Conservation (phyloP, 1,284 basidiomycete genomes). For the Thelephora terrestris region DNA sequence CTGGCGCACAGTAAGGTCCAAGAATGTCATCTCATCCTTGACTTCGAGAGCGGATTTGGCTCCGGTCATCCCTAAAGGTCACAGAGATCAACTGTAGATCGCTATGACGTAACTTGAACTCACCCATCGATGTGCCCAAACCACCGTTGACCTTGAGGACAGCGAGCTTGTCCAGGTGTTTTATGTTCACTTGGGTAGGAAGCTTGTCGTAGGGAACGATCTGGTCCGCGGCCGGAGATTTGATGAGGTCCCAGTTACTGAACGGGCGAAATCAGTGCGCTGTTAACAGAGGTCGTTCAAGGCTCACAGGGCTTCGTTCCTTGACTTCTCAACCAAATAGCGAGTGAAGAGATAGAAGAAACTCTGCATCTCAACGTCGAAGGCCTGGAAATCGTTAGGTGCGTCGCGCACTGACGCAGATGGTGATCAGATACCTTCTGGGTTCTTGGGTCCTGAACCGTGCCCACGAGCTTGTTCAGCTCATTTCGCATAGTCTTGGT, state of each 20-base stretch:
- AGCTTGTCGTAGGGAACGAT: slow-evolving; percentile 85
- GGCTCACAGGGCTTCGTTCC: slow-evolving; percentile 88
- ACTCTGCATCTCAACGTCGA: slow-evolving; percentile 97
- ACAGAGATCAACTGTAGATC: neutral
- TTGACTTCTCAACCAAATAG: slow-evolving; percentile 91
- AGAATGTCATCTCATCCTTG: slow-evolving; percentile 98
- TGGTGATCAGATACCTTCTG: slow-evolving; percentile 59
- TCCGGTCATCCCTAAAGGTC: slow-evolving; percentile 71
- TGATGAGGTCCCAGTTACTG: slow-evolving; percentile 83
- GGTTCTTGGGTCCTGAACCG: slow-evolving; percentile 68
- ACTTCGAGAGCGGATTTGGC: slow-evolving; percentile 89
- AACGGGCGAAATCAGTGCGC: neutral
- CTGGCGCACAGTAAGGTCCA: slow-evolving; percentile 94
- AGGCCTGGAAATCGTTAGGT: slow-evolving; percentile 47
- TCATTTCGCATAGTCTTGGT: slow-evolving; percentile 99
- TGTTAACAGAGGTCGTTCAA: neutral
- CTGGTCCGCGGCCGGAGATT: slow-evolving; percentile 88
- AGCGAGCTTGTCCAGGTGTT: slow-evolving; percentile 87
- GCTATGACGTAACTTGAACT: slow-evolving; percentile 14
- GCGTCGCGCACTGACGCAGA: neutral
- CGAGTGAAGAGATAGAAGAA: slow-evolving; percentile 99
- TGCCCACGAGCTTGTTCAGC: slow-evolving; percentile 85
- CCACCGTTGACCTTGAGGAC: slow-evolving; percentile 99
- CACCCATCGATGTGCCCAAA: slow-evolving; percentile 94
- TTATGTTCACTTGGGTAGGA: slow-evolving; percentile 45